A percentile compares a stretch with the other conserved stretches of the same genome.
These are phyloP conservation scores for Hanseniaspora meyeri DNA, from an alignment of 805 yeast species.

Conservation along the genomic window DNA sequence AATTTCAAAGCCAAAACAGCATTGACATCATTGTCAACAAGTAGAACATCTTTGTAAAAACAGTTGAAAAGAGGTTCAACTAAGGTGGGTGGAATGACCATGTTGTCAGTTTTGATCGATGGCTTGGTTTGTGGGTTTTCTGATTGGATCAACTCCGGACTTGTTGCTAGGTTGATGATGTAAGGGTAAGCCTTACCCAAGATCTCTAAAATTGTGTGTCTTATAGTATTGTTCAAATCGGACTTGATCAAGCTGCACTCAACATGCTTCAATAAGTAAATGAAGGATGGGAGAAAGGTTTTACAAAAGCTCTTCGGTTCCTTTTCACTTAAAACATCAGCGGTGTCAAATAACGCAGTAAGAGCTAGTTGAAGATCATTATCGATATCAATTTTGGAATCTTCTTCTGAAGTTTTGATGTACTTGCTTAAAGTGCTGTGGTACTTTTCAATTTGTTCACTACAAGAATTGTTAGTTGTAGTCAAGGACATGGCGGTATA, in stretches of 20 bases:
- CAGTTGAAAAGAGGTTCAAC: slow-evolving; percentile 5
- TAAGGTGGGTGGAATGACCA: background rate
- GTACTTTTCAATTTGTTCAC: slow-evolving; percentile 9
- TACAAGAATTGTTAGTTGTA: slow-evolving; percentile 5
- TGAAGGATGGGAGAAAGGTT: background rate
- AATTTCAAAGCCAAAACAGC: slow-evolving; percentile 85
- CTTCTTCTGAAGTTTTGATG: background rate
- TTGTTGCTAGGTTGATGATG: background rate
- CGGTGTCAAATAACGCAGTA: slow-evolving; percentile 12
- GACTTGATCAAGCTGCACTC: background rate
- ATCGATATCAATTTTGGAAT: background rate
- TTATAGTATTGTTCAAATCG: slow-evolving; percentile 4
- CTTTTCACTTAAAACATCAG: slow-evolving; percentile 11
- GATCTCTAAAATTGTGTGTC: slow-evolving; percentile 11
- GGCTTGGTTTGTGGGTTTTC: background rate
- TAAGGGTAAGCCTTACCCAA: slow-evolving; percentile 6
- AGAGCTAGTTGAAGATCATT: slow-evolving; percentile 1
- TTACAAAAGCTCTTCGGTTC: background rate
- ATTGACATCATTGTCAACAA: slow-evolving; percentile 84
- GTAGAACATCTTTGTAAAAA: slow-evolving; percentile 44
- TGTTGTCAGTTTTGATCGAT: slow-evolving; percentile 3
- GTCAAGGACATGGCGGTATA: slow-evolving; percentile 16
- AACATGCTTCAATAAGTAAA: background rate
- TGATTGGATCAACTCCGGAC: slow-evolving; percentile 3
- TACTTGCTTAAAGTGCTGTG: background rate